Conservation (phyloP, 2,329 filamentous ascomycete species). For the Pseudogymnoascus sp. region DNA sequence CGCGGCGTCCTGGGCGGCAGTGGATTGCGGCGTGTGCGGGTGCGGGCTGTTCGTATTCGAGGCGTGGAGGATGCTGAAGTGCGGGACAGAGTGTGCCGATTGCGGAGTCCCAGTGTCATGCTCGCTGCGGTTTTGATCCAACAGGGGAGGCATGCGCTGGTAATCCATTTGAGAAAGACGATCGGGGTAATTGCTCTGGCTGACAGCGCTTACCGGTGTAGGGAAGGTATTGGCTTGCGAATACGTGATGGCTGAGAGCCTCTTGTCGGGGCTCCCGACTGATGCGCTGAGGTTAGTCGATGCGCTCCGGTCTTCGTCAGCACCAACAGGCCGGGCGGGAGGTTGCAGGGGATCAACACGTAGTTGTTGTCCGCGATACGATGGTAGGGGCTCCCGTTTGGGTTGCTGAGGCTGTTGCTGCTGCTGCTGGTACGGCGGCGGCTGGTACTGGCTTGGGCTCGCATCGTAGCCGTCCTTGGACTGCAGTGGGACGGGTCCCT, state of each 20-base stretch:
- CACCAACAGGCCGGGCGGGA: conserved; percentile 39
- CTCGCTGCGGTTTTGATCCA: conserved; percentile 49
- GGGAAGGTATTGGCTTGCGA: conserved; percentile 47
- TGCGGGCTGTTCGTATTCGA: conserved; percentile 42
- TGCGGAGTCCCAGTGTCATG: conserved; percentile 44
- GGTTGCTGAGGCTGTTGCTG: conserved; percentile 15
- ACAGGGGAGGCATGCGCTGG: conserved; percentile 50
- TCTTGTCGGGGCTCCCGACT: conserved; percentile 50
- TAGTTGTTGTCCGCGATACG: conserved; percentile 52
- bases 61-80: conserved; percentile 48
- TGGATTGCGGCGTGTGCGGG: conserved; percentile 26
- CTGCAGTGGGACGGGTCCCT: conserved; percentile 64
- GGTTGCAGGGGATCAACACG: conserved; percentile 56
- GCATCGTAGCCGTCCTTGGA: conserved; percentile 61
- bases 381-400: conserved; percentile 48
- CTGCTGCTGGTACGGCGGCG: conserved; percentile 23
- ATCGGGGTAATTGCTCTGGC: conserved; percentile 28
- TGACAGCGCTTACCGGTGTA: conserved; percentile 52
- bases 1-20: conserved; percentile 20
- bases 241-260: conserved; percentile 48
- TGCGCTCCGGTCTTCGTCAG: conserved; percentile 51
- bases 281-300: conserved; percentile 52
- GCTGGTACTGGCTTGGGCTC: conserved; percentile 47
- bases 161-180: conserved; percentile 44
- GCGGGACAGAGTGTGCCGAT: conserved; percentile 36